phyloP scores from a whole-genome alignment of 805 yeast species.

The Candida vartiovaarae region DNA sequence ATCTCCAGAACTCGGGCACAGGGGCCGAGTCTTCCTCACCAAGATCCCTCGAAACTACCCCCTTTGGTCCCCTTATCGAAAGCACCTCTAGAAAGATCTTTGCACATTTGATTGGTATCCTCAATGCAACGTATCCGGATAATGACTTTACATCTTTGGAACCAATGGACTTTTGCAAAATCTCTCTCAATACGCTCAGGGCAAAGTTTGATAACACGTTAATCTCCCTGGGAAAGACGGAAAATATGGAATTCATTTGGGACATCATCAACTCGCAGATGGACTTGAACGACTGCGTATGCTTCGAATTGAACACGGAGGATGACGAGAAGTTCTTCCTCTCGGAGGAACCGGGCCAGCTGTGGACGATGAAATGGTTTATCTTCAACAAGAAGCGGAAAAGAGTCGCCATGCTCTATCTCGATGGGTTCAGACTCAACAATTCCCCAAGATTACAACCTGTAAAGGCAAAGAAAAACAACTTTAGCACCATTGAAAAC shows the following conservation, averaged over 20 bases:
- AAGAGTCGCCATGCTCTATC: slow-evolving; percentile 80
- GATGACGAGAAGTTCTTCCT: slow-evolving; percentile 20
- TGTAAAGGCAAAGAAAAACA: slow-evolving; percentile 18
- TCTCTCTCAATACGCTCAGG: slow-evolving; percentile 41
- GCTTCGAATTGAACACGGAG: slow-evolving; percentile 53
- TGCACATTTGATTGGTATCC: slow-evolving; percentile 82
- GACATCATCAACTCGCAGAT: slow-evolving; percentile 78
- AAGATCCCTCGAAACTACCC: slow-evolving; percentile 32
- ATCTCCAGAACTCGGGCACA: slow-evolving; percentile 1
- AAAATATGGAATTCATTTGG: slow-evolving; percentile 67
- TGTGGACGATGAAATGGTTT: slow-evolving; percentile 72
- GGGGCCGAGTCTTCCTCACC: slow-evolving; percentile 10
- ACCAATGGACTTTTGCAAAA: slow-evolving; percentile 64
- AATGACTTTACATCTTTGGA: slow-evolving; percentile 86
- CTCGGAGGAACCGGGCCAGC: slow-evolving; percentile 17
- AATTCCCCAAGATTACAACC: slow-evolving; percentile 32
- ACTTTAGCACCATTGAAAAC: slow-evolving; percentile 27
- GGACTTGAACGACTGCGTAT: slow-evolving; percentile 49
- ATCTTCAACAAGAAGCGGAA: slow-evolving; percentile 86
- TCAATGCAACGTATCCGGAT: slow-evolving; percentile 92
- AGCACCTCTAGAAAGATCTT: slow-evolving; percentile 84
- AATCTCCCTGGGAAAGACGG: slow-evolving; percentile 53
- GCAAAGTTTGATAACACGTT: slow-evolving; percentile 72
- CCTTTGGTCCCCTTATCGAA: slow-evolving; percentile 88
- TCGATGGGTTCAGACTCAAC: slow-evolving; percentile 45